phyloP scores from a whole-genome alignment of 139 green algal genomes.

The Picochlorum costavermella region DNA sequence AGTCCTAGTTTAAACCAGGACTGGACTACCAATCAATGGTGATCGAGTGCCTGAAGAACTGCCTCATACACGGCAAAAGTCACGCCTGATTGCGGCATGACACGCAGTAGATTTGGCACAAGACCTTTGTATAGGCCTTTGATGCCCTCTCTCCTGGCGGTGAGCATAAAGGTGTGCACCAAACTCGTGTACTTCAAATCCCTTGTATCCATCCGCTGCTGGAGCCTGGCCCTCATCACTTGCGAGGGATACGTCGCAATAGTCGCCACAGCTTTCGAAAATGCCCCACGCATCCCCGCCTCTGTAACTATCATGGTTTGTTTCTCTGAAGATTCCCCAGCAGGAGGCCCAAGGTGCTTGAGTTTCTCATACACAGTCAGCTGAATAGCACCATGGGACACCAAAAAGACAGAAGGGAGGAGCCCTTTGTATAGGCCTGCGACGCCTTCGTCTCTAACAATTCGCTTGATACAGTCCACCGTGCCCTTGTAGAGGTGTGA shows the following conservation, averaged over 20 bases:
- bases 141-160: constrained; percentile 41
- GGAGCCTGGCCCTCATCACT: constrained; percentile 74
- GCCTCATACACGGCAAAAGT: constrained; percentile 75
- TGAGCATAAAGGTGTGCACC: constrained; percentile 40
- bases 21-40: no score
- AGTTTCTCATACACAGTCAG: constrained; percentile 95
- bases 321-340: not conserved
- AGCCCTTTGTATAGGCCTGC: constrained; percentile 82
- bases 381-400: constrained; percentile 88
- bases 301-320: not conserved
- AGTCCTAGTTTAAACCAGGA: no score
- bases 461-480: constrained; percentile 55
- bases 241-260: constrained; percentile 82
- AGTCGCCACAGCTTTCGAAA: constrained; percentile 79
- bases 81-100: constrained; percentile 62
- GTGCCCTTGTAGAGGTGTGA: constrained; percentile 51
- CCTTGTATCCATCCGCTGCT: constrained; percentile 68
- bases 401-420: constrained; percentile 76
- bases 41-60: constrained; percentile 25
- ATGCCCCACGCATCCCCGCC: constrained; percentile 55
- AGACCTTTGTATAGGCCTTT: constrained; percentile 67
- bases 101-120: constrained; percentile 59
- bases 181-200: constrained; percentile 44
- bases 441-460: constrained; percentile 68
- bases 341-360: constrained; percentile 37